phyloP scores from a whole-genome alignment of 1,284 basidiomycete genomes.

The Cutaneotrichosporon sp. region DNA sequence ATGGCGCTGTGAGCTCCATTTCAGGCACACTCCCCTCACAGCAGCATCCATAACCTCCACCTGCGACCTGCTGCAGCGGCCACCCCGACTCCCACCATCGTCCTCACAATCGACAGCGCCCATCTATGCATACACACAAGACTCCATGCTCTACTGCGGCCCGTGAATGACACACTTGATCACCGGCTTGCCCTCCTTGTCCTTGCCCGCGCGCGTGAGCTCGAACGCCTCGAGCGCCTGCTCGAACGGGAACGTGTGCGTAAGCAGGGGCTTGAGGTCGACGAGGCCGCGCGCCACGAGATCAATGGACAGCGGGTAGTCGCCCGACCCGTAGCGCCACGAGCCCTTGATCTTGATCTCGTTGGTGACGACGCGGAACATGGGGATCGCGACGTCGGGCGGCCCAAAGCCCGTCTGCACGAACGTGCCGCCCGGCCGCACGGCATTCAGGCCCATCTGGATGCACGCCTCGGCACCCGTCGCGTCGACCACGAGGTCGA shows the following conservation, averaged over 20 bases:
- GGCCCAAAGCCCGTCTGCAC: conserved; percentile 52
- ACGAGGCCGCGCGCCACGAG: conserved; percentile 59
- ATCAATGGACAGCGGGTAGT: conserved; percentile 58
- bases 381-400: conserved; percentile 50
- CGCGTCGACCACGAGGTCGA: conserved; percentile 64
- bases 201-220: conserved; percentile 67
- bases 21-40: not conserved
- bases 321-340: conserved; percentile 51
- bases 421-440: conserved; percentile 57
- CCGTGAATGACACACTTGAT: conserved; percentile 54
- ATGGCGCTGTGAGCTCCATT: not conserved
- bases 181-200: conserved; percentile 60
- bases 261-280: conserved; percentile 59
- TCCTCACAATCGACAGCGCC: no score
- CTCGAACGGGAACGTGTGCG: conserved; percentile 63
- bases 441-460: conserved; percentile 60
- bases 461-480: conserved; percentile 66
- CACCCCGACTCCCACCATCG: no score
- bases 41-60: not conserved
- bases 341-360: conserved; percentile 51
- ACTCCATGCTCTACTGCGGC: conserved; percentile 34
- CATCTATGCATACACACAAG: not conserved
- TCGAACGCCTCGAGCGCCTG: conserved; percentile 61
- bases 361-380: conserved; percentile 48
- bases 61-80: not conserved